phyloP scores from a whole-genome alignment of 108 stramenopile species.

The Skeletonema marinoi region DNA sequence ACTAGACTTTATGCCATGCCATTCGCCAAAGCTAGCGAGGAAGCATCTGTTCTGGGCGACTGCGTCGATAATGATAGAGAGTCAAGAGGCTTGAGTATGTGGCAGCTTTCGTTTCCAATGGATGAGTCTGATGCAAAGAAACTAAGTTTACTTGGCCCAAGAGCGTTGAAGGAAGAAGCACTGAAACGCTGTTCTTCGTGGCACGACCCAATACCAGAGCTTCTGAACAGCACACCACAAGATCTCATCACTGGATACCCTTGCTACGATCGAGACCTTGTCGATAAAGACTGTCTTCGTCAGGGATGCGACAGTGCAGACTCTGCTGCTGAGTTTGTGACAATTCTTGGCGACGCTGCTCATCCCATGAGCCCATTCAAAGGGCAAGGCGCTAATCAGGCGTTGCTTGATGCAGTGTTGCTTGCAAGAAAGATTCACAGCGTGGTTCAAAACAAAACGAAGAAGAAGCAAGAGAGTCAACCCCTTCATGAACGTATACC shows the following conservation, averaged over 20 bases:
- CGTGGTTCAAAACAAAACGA: not conserved
- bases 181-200: conserved; percentile 58
- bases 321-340: conserved; percentile 30
- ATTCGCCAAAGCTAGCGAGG: conserved; percentile 47
- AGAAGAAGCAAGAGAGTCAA: conserved; percentile 8
- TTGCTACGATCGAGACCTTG: conserved; percentile 78
- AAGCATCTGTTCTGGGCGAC: conserved; percentile 13
- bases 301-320: conserved; percentile 12
- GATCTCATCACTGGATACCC: conserved; percentile 82
- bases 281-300: conserved; percentile 39
- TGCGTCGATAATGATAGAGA: not conserved
- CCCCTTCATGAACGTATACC: conserved; percentile 10
- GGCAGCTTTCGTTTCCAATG: conserved; percentile 87
- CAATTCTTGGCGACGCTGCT: conserved; percentile 80
- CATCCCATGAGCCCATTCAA: conserved; percentile 89
- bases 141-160: conserved; percentile 48
- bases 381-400: conserved; percentile 90
- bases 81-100: conserved; percentile 67
- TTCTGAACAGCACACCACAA: conserved; percentile 56
- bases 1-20: conserved; percentile 89
- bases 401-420: conserved; percentile 74
- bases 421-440: conserved; percentile 62
- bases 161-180: conserved; percentile 66
- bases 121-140: conserved; percentile 57
- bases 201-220: conserved; percentile 72